Evolutionary conservation across 768 basidiomycete genomes (phyloP), one percentile per base, ranked within the genome.

Genomic region (Suillus fuscotomentosus): DNA sequence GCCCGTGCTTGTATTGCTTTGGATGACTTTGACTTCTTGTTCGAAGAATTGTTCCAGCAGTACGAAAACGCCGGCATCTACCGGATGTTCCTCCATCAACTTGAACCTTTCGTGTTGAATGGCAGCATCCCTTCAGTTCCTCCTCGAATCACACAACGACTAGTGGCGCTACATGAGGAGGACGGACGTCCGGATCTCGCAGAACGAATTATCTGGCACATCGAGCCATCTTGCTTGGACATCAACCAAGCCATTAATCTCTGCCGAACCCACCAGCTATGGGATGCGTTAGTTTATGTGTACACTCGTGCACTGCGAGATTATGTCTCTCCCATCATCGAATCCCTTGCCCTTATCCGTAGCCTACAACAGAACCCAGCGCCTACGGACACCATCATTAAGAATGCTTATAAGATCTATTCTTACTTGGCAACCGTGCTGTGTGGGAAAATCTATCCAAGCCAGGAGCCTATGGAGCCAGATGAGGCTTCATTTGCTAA

Each of bases 161-260:
- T 99, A 31, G 84, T 99, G 59, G 84, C 85, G 1, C 77, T 92
- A 50, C 92, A 97, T 70, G 91, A 90, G 54, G 85, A 87, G 39
- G 83, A 87, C 51, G 81, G 80, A 14, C 85, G 88, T 42, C 87
- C 89, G 9, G 91, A 92, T 57, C 81, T 87, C 3, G 92, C 91
- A 1, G 96, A 99, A 75, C 86, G 87, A 38, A 81, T 98, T 63
- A 97, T 99, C 62, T 98, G 95, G 95, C 94, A 97, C 72, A 94
- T 98, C 68, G 93, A 97, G 69, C 95, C 97, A 1, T 78, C 85
- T 2, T 93, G 89, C 69, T 78, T 99, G 65, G 97, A 99, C 72
- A 88, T 98, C 77, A 92, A 98, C 71, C 97, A 98, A 77, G 90
- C 91, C 5, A 91, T 98, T 68, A 83, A 76, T 31, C 82, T 99